phyloP scores from a whole-genome alignment of 140 eudicot species.

The Erigeron philadelphicus region DNA sequence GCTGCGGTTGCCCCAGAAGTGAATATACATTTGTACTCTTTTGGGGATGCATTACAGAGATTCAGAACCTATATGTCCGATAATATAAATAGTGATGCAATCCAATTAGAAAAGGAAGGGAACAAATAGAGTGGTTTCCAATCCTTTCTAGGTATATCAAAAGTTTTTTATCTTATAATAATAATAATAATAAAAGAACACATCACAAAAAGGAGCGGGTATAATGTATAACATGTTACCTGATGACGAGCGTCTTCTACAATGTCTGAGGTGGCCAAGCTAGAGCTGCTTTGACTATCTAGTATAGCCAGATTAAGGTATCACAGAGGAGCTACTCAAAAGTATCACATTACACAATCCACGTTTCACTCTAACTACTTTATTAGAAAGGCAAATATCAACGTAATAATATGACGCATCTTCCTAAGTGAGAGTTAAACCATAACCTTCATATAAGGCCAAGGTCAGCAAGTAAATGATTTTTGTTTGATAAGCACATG shows the following conservation, averaged over 20 bases:
- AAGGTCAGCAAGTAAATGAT: too few species aligned
- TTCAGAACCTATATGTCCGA: slow-evolving; percentile 48
- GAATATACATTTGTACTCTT: slow-evolving; percentile 83
- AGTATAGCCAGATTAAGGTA: slow-evolving; percentile 39
- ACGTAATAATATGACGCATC: too few species aligned
- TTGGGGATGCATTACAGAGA: slow-evolving; percentile 72
- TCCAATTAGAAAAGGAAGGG: not conserved
- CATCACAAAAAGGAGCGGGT: too few species aligned
- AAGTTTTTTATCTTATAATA: not conserved
- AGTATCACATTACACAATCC: slow-evolving; percentile 3
- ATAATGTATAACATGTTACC: slow-evolving; percentile 41
- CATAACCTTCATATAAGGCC: too few species aligned
- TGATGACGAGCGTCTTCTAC: slow-evolving; percentile 69
- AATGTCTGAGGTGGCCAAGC: slow-evolving; percentile 50
- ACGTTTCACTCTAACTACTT: not conserved
- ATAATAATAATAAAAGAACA: not conserved
- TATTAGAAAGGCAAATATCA: not conserved
- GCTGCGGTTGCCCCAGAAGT: slow-evolving; percentile 97
- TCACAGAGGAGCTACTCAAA: slow-evolving; percentile 8
- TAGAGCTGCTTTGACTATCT: slow-evolving; percentile 86
- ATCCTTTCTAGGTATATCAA: not conserved
- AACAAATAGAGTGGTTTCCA: not conserved
- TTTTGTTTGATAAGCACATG: too few species aligned
- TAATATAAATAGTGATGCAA: not conserved
- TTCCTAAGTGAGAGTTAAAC: too few species aligned